These are phyloP conservation scores for Papiliotrema fonsecae DNA, from an alignment of 1,284 basidiomycete genomes.

Conservation along the genomic window DNA sequence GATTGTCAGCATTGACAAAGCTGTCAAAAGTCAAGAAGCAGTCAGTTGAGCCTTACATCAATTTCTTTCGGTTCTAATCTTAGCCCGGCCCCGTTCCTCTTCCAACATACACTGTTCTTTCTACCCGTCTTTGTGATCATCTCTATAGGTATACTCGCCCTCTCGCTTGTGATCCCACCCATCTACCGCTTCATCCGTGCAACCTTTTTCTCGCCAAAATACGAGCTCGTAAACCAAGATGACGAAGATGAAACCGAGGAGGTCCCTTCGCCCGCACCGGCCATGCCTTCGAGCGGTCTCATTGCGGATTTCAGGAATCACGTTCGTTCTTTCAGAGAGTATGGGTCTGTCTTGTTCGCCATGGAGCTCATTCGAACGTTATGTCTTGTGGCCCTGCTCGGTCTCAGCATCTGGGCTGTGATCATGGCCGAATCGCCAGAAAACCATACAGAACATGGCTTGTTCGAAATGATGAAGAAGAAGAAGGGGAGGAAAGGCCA, in stretches of 20 bases:
- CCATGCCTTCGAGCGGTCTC: constrained; percentile 42
- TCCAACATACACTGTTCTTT: constrained; percentile 38
- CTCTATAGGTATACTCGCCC: constrained; percentile 29
- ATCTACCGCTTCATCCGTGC: constrained; percentile 19
- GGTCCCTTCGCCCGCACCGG: constrained; percentile 13
- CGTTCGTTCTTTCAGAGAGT: constrained; percentile 30
- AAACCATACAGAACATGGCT: not conserved
- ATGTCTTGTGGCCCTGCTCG: constrained; percentile 37
- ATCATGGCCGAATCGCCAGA: constrained; percentile 22
- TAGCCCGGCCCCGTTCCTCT: constrained; percentile 34
- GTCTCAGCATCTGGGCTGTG: constrained; percentile 42
- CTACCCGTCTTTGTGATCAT: constrained; percentile 36
- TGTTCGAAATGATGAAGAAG: constrained; percentile 23
- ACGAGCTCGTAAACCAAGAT: constrained; percentile 30
- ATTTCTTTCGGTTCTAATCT: not conserved
- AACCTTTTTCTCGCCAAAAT: constrained; percentile 9
- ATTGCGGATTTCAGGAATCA: constrained; percentile 39
- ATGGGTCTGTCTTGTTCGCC: constrained; percentile 38
- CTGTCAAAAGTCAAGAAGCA: constrained; percentile 11
- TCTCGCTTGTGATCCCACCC: constrained; percentile 26
- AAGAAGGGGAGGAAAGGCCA: constrained; percentile 30
- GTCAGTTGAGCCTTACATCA: constrained; percentile 2
- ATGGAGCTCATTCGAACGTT: constrained; percentile 39
- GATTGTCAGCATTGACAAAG: not conserved
- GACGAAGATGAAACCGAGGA: constrained; percentile 19